These are phyloP conservation scores for Heritiera fomes DNA, from an alignment of 345 rosid genomes.

Conservation along the genomic window DNA sequence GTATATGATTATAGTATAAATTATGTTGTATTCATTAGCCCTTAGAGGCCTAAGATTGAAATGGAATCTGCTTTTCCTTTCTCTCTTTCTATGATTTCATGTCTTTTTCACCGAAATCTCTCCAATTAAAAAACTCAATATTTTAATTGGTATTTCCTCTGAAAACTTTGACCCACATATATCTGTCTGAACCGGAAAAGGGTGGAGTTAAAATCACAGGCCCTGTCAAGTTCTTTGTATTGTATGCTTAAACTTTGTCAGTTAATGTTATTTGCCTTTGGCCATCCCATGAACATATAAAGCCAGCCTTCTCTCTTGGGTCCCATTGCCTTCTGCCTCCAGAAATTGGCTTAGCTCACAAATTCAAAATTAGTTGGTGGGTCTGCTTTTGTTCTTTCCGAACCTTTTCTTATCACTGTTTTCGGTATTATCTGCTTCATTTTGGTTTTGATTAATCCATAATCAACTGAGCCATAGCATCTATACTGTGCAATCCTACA, in stretches of 20 bases:
- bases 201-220: conserved; percentile 31
- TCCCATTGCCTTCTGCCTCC: conserved; percentile 29
- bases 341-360: conserved; percentile 23
- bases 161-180: conserved; percentile 41
- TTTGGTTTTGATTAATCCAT: not conserved
- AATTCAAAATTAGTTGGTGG: conserved; percentile 29
- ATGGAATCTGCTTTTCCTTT: conserved; percentile 24
- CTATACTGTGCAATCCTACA: too few relatives aligned
- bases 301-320: conserved; percentile 15
- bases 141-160: conserved; percentile 15
- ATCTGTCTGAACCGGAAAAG: conserved; percentile 28
- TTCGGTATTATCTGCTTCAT: conserved; percentile 12
- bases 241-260: not conserved
- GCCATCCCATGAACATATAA: not conserved
- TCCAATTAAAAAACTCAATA: conserved; percentile 27
- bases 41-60: conserved; percentile 24
- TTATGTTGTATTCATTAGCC: conserved; percentile 21
- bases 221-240: conserved; percentile 28
- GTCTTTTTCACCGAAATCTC: conserved; percentile 60
- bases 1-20: conserved; percentile 1
- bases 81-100: conserved; percentile 15
- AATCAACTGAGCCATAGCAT: not conserved
- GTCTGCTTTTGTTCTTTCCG: conserved; percentile 20
- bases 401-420: conserved; percentile 11
- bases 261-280: not conserved